phyloP scores from a whole-genome alignment of 768 basidiomycete genomes.

The Kockovaella imperatae region DNA sequence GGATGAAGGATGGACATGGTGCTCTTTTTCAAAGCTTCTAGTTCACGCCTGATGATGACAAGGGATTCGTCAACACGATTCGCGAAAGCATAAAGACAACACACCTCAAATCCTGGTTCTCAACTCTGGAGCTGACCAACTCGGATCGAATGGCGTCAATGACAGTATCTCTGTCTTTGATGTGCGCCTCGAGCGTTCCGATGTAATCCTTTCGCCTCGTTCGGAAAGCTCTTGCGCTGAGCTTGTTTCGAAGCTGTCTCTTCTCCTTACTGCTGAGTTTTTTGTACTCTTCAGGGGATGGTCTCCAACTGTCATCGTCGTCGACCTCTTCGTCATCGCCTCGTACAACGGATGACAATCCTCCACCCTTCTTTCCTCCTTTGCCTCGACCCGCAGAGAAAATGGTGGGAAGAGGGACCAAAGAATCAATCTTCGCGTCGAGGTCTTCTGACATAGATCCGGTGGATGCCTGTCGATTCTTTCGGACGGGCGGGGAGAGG shows the following conservation, averaged over 20 bases:
- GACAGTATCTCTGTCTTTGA: constrained; percentile 82
- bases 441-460: constrained; percentile 3
- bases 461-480: constrained; percentile 4
- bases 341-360: constrained; percentile 41
- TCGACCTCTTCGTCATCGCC: constrained; percentile 39
- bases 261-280: constrained; percentile 96
- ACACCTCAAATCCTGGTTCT: constrained; percentile 64
- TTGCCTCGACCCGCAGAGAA: constrained; percentile 44
- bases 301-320: constrained; percentile 44
- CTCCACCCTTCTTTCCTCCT: constrained; percentile 46
- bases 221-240: constrained; percentile 90
- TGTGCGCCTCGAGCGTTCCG: constrained; percentile 82
- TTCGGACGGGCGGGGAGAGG: constrained; percentile 10
- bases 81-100: constrained; percentile 11
- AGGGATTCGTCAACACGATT: constrained; percentile 14
- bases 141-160: constrained; percentile 80
- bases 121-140: constrained; percentile 66
- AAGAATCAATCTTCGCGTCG: constrained; percentile 14
- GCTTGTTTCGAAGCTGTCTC: constrained; percentile 91
- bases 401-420: constrained; percentile 36
- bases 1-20: constrained; percentile 36
- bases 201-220: constrained; percentile 95
- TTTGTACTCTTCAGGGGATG: constrained; percentile 76
- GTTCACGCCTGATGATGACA: constrained; percentile 44
- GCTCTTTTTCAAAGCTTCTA: constrained; percentile 45